Percentiles rank a stretch among this genome's conserved stretches.
phyloP scores from a whole-genome alignment of 257 asterid genomes.

The Schizonepeta tenuifolia region DNA sequence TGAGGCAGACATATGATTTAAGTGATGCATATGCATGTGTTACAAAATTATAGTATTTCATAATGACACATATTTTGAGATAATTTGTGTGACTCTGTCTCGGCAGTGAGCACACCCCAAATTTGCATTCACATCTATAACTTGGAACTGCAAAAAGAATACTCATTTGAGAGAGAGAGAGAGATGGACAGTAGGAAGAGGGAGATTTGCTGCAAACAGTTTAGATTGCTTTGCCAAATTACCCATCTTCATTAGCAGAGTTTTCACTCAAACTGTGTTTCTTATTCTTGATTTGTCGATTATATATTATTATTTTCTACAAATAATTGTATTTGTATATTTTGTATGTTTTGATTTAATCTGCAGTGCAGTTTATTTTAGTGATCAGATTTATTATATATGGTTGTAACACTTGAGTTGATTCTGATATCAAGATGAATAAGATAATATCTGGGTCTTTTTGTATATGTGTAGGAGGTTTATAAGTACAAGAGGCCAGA shows the following conservation, averaged over 20 bases:
- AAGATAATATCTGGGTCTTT: too few relatives aligned
- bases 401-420: too few relatives aligned
- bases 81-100: conserved; percentile 32
- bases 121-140: conserved; percentile 25
- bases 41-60: too few relatives aligned
- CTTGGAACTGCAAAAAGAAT: conserved; percentile 27
- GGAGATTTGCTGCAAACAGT: conserved; percentile 36
- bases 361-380: too few relatives aligned
- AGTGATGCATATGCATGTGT: too few relatives aligned
- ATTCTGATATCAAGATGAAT: too few relatives aligned
- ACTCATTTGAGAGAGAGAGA: not conserved
- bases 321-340: not conserved
- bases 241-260: not conserved
- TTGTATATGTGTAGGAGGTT: too few relatives aligned
- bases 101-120: conserved; percentile 37
- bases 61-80: too few relatives aligned
- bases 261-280: not conserved
- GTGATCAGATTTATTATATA: too few relatives aligned
- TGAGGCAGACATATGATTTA: not conserved
- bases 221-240: conserved; percentile 31
- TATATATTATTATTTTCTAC: not conserved
- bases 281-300: conserved; percentile 9
- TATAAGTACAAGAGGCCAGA: too few relatives aligned
- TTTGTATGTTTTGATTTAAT: too few relatives aligned
- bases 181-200: conserved; percentile 26